Evolutionary conservation across 1,139 yeast genomes (phyloP), one percentile per base, ranked within the genome.

Genomic region (Scheffersomyces cryptocercus): DNA sequence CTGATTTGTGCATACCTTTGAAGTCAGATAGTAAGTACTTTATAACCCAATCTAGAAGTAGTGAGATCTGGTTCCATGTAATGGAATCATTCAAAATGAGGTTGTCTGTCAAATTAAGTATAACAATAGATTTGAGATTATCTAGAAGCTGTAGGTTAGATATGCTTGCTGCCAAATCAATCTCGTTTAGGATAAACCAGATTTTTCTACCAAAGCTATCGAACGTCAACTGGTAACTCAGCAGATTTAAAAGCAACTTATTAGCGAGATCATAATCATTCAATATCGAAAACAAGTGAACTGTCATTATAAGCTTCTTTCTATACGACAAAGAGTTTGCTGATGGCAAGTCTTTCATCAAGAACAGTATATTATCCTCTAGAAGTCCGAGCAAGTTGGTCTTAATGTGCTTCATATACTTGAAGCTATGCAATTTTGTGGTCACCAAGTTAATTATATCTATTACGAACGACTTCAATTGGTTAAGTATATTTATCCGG

Each of bases 201-300:
- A 70, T 45, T 46, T 65, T 68, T 37, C 73, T 56, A 15, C 67
- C 59, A 35, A 56, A 54, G 29, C 65, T 58, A 40, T 71, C 76
- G 37, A 72, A 61, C 32, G 54, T 59, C n/a, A 66, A 50, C 38
- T 62, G 66, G 43, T 55, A 56, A 20, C 46, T 49, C 10, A 53
- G 49, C 15, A 54, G 46, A 43, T 60, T 57, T 6, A 69, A 44
- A 26, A 61, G 54, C 32, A 73, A 51, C 46, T 67, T 70, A 12
- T 53, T 51, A n/a, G 68, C 48, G 7, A 73, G 51, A 34, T 70
- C 78, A 43, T 59, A 62, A 48, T 72, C 77, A 47, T 69, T 67
- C 16, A 73, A 45, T 4, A 73, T 62, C 4, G 73, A 58, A 44
- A 63, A 69, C 12, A 71, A 54, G 42, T 73, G 74, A 3, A 64